phyloP scores from a whole-genome alignment of 148 eudicot genomes.

The Cornus kousa region DNA sequence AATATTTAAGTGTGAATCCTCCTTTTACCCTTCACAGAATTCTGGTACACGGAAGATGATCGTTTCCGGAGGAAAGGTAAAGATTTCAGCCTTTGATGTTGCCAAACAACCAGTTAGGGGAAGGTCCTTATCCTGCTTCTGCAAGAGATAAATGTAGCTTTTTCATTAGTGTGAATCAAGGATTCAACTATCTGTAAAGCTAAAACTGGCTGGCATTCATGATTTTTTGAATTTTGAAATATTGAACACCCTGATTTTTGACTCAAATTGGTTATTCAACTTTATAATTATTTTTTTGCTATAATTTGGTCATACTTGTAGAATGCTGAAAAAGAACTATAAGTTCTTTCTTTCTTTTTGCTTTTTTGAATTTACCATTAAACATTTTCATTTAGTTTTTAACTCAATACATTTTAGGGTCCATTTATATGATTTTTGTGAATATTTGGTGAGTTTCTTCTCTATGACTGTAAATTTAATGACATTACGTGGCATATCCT shows the following conservation, averaged over 20 bases:
- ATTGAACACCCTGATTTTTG: background rate
- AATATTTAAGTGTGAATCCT: background rate
- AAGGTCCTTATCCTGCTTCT: background rate
- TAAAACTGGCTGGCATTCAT: background rate
- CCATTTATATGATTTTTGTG: background rate
- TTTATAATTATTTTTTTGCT: background rate
- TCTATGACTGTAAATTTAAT: background rate
- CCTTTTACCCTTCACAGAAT: conserved; percentile 14
- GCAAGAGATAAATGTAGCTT: background rate
- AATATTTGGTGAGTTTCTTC: background rate
- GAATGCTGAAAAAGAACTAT: background rate
- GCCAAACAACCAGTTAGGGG: background rate
- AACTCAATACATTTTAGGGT: background rate
- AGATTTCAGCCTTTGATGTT: background rate
- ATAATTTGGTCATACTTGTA: background rate
- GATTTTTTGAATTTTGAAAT: background rate
- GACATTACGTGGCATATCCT: background rate
- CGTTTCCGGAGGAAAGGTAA: conserved; percentile 41
- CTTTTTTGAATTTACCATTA: background rate
- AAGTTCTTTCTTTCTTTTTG: no score
- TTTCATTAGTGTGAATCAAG: conserved; percentile 1
- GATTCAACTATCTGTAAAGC: background rate
- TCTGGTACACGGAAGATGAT: conserved; percentile 20
- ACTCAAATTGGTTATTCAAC: background rate
- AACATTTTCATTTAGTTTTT: background rate